Base-by-base conservation (phyloP, 768 basidiomycete species). In the Lactifluus subvellereus region DNA sequence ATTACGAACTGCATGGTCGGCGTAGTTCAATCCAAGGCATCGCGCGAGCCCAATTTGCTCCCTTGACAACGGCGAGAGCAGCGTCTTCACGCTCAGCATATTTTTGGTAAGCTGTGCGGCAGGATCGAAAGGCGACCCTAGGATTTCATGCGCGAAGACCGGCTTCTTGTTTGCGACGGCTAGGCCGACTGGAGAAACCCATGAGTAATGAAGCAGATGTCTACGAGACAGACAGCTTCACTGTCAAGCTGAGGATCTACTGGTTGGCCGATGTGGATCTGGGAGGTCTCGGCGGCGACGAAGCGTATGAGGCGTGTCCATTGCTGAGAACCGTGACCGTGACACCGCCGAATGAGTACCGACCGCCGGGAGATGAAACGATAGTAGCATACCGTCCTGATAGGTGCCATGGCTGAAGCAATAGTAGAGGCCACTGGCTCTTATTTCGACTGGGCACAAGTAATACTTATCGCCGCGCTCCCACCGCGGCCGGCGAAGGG, bases 221-320 rank as follows among this genome's bases (percentile, higher is more conserved):
- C 4, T 1, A 27, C 40, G 20, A 59, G 27, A 49, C 33, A 10
- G 30, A 49, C 7, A 4, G 16, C 67, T 76, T 58, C 66, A 85
- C 89, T 82, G 69, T 92, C 90, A 40, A 88, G 77, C 45, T 72
- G 73, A 3, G 83, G 65, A 68, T 91, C 85, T 18, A 89, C 77
- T 0, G 91, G 90, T 74, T 93, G 81, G 38, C 91, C 90, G 64
- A 91, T 79, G 68, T 92, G 91, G 30, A 92, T 80, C 57, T 81
- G 78, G 6, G 80, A 78, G 0, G 89, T 91, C 75, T 92, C 91
- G 14, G 76, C 79, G 22, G 90, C 90, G 35, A 89, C 80, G 71
- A 92, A 92, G 62, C 90, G 88, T 68, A 92, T 89, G 57, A 92
- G 81, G 55, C 90, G 85, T 38, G 84, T 84, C 90, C 90, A 92